A percentile compares a stretch with the other conserved stretches of the same genome.
Evolutionary conservation across 805 yeast species (phyloP).

Genomic region (Schizosaccharomyces cryophilus): DNA sequence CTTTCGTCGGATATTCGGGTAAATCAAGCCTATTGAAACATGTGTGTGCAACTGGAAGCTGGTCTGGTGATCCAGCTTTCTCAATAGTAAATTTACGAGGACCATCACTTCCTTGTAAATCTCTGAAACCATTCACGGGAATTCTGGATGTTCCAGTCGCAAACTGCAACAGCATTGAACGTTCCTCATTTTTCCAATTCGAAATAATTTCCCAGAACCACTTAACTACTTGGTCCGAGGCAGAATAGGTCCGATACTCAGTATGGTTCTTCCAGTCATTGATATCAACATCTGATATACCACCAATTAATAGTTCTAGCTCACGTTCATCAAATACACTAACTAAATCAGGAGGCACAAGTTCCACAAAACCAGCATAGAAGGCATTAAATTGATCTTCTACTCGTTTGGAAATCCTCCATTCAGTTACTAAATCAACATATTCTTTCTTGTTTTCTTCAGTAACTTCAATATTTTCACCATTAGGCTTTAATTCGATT

Average conservation of each 20-base stretch:
- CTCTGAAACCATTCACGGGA: constrained; percentile 97
- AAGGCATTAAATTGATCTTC: constrained; percentile 92
- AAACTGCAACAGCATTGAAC: constrained; percentile 82
- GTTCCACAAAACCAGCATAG: constrained; percentile 89
- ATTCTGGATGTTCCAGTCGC: constrained; percentile 98
- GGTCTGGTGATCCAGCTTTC: constrained; percentile 83
- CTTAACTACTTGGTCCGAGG: constrained; percentile 82
- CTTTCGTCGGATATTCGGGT: constrained; percentile 77
- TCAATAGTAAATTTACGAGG: constrained; percentile 97
- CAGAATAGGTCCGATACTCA: constrained; percentile 94
- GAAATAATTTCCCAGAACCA: constrained; percentile 87
- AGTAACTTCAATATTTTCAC: constrained; percentile 71
- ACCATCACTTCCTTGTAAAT: constrained; percentile 95
- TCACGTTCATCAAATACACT: constrained; percentile 96
- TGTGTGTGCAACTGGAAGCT: constrained; percentile 88
- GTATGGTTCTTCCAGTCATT: constrained; percentile 99
- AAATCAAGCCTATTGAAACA: constrained; percentile 97
- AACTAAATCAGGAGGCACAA: constrained; percentile 88
- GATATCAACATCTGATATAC: constrained; percentile 89
- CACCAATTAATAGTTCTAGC: constrained; percentile 86
- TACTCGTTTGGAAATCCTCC: constrained; percentile 83
- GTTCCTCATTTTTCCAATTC: constrained; percentile 90
- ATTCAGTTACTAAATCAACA: constrained; percentile 81
- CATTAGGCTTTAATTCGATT: constrained; percentile 73
- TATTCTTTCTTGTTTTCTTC: constrained; percentile 89